Base-by-base conservation (phyloP, 371 early-diverging fungal genomes). In the Synchytrium microbalum region DNA sequence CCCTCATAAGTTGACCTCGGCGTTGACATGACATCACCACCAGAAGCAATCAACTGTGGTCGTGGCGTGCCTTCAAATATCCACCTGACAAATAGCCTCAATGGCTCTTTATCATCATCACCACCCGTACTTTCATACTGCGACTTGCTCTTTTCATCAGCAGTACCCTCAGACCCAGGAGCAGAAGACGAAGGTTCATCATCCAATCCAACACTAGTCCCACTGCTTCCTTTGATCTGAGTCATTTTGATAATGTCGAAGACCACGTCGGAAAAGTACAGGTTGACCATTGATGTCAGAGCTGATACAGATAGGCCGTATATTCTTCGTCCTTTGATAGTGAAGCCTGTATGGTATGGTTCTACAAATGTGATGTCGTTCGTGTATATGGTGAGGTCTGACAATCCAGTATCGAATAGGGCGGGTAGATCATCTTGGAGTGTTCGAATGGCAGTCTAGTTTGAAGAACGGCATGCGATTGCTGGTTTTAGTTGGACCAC, bases 1-100 rank as follows among this genome's bases (percentile, higher is more conserved):
- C 68, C 68, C 26, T 67, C 68, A 46, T 67, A 67, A 10, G 64
- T 57, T 26, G 68, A 64, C 10, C 68, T 59, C 23, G 63, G 67
- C 23, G 33, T 25, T 24, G 54, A 51, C 26, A 32, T 24, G 10
- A 52, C 10, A 51, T 59, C 67, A 30, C n/a, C n/a, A 59, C 23
- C 52, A 25, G 29, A 31, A 5, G 52, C 14, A 27, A 28, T n/a
- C 8, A 54, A 52, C 27, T 29, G 32, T 27, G 31, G 59, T 26
- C 68, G 59, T 2, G 68, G 64, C 3, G 61, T 64, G 53, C 68
- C 68, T 31, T 67, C 63, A 28, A 63, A 28, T 26, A 55, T 55
- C 63, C 63, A 63, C 24, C 63, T 27, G 2, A 63, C 31, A 26
- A 63, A 56, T 5, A 58, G 55, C 30, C 63, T 58, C 16, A 23